Conservation (phyloP, 2,329 filamentous ascomycete species). For the Diaporthe ampelina region DNA sequence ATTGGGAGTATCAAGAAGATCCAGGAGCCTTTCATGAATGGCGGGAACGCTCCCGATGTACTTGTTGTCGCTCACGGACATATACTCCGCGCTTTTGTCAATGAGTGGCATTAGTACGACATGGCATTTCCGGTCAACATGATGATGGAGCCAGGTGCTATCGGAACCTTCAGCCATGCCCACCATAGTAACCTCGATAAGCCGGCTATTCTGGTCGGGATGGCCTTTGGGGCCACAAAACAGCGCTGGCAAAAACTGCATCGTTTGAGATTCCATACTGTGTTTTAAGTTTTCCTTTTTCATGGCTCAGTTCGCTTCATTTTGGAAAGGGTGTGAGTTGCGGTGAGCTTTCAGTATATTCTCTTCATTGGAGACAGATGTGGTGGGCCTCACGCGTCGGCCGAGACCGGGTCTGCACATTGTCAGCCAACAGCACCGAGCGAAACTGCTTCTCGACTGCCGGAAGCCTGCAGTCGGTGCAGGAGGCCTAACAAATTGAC, state of each 20-base stretch:
- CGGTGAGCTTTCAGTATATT: not conserved
- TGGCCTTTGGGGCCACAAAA: constrained; percentile 48
- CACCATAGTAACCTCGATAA: constrained; percentile 55
- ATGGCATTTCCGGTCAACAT: constrained; percentile 56
- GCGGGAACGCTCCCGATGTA: constrained; percentile 55
- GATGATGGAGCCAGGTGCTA: constrained; percentile 59
- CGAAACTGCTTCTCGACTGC: not conserved
- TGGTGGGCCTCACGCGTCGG: constrained; percentile 25
- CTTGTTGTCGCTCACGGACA: constrained; percentile 57
- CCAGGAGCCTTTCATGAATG: constrained; percentile 56
- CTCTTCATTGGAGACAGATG: not conserved
- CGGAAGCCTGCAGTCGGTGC: not conserved
- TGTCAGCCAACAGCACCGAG: constrained; percentile 3
- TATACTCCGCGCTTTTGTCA: constrained; percentile 61
- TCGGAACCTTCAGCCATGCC: constrained; percentile 53
- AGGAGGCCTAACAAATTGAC: not conserved
- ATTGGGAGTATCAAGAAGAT: constrained; percentile 56
- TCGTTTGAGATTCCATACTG: not conserved
- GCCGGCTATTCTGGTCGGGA: constrained; percentile 57
- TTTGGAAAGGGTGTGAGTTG: not conserved
- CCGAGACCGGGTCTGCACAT: not conserved
- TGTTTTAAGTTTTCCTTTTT: no score
- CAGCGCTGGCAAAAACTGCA: not conserved
- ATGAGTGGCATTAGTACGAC: constrained; percentile 57
- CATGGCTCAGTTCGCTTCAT: not conserved